These are phyloP conservation scores for Gossypium mustelinum DNA, from an alignment of 345 rosid genomes.

Conservation along the genomic window DNA sequence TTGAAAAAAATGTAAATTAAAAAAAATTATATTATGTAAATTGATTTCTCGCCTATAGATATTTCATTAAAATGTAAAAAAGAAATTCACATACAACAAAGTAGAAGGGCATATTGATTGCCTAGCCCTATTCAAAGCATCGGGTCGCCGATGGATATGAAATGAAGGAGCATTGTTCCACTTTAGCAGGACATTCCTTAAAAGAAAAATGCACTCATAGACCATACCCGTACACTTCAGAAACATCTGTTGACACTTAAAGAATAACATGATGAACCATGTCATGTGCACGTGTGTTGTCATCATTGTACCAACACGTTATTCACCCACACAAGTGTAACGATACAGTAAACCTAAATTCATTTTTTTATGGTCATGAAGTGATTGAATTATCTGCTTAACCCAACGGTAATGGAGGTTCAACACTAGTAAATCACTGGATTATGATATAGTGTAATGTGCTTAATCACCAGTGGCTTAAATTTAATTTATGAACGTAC, in stretches of 20 bases:
- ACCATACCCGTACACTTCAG: conserved; percentile 11
- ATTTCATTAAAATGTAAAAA: no score
- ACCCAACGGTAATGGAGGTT: neutral
- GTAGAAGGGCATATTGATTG: no score
- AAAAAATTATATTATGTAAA: no score
- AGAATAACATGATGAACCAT: conserved; percentile 16
- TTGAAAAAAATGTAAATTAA: no score
- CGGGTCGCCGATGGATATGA: conserved; percentile 15
- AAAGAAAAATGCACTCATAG: conserved; percentile 32
- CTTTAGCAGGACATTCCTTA: conserved; percentile 40
- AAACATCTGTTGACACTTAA: conserved; percentile 18
- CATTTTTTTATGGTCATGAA: neutral
- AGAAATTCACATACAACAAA: no score
- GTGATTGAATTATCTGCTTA: neutral
- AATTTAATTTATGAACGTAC: neutral
- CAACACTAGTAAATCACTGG: no score
- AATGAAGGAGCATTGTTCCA: conserved; percentile 30
- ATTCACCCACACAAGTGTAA: conserved; percentile 35
- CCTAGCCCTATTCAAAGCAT: no score
- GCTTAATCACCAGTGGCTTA: neutral
- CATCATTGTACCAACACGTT: conserved; percentile 48
- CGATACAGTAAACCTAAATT: neutral
- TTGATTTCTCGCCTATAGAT: no score
- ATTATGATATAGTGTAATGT: neutral
- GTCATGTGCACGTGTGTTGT: conserved; percentile 57